Base-by-base conservation (phyloP, 2,329 filamentous ascomycete species). In the Podosphaera fusca region DNA sequence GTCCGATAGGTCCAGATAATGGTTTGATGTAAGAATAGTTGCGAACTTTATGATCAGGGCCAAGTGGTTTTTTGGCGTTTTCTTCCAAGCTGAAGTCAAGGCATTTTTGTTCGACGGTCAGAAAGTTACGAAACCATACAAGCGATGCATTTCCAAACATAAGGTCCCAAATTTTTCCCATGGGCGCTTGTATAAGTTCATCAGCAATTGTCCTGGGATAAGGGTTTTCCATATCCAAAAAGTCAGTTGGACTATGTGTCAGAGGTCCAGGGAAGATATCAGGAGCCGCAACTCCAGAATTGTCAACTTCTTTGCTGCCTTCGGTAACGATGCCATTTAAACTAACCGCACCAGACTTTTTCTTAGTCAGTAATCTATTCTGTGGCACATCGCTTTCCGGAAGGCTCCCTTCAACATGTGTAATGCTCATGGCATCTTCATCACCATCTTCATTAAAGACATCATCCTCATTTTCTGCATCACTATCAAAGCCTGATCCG, bases 1-100 rank as follows among this genome's bases (percentile, higher is more conserved):
- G 92, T 0, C 92, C 92, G 61, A 98, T 90, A 0, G 86, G 75
- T 1, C 76, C 85, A 63, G 82, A 78, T 1, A 98, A 73, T 1
- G 92, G 92, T 68, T 95, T 96, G 70, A 94, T 94, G 68, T 95
- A 98, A 1, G 81, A 83, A 67, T 84, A 95, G 29, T 73, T 80
- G 51, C 89, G 79, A 2, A 77, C 77, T 67, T 82, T 85, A 70
- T 82, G 85, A 21, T 94, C 87, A 53, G 80, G 77, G 2, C 79
- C 79, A 31, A 94, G 70, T 0, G 85, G 87, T 64, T 83, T 61
- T 30, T 62, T 64, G 21, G 59, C 84, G 66, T 87, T 87, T 63
- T 94, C 88, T 51, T 90, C 85, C 70, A 94, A 82, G 60, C 86
- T 82, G 33, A 96, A 69, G n/a, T 98, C 92, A 3, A 77, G 75